These are phyloP conservation scores for Lecanicillium sp. DNA, from an alignment of 2,329 filamentous ascomycete genomes.

Conservation along the genomic window DNA sequence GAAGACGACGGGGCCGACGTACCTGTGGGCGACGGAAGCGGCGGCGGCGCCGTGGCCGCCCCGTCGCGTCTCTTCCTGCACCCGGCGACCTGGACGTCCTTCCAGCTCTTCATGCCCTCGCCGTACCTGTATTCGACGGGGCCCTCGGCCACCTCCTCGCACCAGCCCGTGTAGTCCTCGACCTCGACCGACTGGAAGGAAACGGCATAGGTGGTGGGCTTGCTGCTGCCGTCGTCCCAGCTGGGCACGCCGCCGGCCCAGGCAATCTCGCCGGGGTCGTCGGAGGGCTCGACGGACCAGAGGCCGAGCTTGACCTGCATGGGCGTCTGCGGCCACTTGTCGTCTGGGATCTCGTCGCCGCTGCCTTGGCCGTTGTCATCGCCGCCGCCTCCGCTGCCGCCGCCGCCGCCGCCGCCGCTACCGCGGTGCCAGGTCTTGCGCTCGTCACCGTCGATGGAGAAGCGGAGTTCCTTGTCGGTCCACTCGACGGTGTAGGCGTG, in stretches of 20 bases:
- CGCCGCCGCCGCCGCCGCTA: too few relatives aligned
- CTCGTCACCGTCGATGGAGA: constrained; percentile 48
- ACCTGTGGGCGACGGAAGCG: too few relatives aligned
- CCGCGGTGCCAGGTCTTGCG: constrained; percentile 33
- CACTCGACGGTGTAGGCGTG: constrained; percentile 67
- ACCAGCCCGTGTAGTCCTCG: constrained; percentile 26
- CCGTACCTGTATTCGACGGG: constrained; percentile 25
- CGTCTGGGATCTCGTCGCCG: constrained; percentile 38
- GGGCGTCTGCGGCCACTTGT: constrained; percentile 61
- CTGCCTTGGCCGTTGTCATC: background rate
- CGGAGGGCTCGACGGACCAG: constrained; percentile 44
- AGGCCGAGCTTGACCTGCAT: constrained; percentile 60
- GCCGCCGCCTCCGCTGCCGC: too few relatives aligned
- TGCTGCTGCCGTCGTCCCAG: constrained; percentile 20
- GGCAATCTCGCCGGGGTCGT: constrained; percentile 53
- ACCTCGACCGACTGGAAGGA: constrained; percentile 23
- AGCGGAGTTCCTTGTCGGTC: constrained; percentile 52
- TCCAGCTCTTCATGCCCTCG: constrained; percentile 24
- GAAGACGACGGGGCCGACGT: constrained; percentile 6
- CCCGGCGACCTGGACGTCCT: constrained; percentile 24
- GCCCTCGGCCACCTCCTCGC: constrained; percentile 17
- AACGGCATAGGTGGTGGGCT: constrained; percentile 22
- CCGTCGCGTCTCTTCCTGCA: constrained; percentile 20
- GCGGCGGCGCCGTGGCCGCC: constrained; percentile 7
- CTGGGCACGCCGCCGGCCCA: constrained; percentile 58